Evolutionary conservation across 2,329 filamentous ascomycete genomes (phyloP).

Genomic region (Aspergillus cejpii): DNA sequence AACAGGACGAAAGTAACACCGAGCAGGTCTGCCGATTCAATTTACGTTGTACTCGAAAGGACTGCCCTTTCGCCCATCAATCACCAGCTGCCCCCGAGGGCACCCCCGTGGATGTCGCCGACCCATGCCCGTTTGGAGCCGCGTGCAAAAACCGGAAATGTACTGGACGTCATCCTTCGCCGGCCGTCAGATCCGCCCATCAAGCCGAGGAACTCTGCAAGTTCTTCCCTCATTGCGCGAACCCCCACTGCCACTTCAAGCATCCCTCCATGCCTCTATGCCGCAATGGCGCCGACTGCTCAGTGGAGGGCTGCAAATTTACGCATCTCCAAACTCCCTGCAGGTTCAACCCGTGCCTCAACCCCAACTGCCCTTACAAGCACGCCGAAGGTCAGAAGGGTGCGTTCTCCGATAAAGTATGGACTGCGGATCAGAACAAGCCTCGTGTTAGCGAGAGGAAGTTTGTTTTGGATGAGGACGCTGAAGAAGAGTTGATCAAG

Average conservation of each 20-base stretch:
- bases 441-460: constrained; percentile 80
- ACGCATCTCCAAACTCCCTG: constrained; percentile 79
- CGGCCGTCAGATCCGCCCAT: constrained; percentile 69
- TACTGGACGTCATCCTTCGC: constrained; percentile 83
- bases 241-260: constrained; percentile 78
- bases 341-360: constrained; percentile 86
- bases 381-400: constrained; percentile 87
- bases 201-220: constrained; percentile 82
- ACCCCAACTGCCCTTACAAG: constrained; percentile 79
- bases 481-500: constrained; percentile 64
- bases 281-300: constrained; percentile 85
- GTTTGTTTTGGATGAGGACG: constrained; percentile 64
- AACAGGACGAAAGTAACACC: constrained; percentile 50
- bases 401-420: constrained; percentile 80
- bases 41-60: constrained; percentile 74
- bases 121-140: constrained; percentile 75
- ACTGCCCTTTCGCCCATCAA: constrained; percentile 91
- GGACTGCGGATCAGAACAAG: constrained; percentile 59
- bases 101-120: constrained; percentile 67
- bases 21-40: constrained; percentile 84
- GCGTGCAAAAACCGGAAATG: constrained; percentile 97
- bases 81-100: constrained; percentile 80
- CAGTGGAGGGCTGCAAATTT: constrained; percentile 75
- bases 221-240: constrained; percentile 87
- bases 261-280: constrained; percentile 83